These are phyloP conservation scores for Fusarium neocosmosporiellum DNA, from an alignment of 2,329 filamentous ascomycete species.

Conservation along the genomic window DNA sequence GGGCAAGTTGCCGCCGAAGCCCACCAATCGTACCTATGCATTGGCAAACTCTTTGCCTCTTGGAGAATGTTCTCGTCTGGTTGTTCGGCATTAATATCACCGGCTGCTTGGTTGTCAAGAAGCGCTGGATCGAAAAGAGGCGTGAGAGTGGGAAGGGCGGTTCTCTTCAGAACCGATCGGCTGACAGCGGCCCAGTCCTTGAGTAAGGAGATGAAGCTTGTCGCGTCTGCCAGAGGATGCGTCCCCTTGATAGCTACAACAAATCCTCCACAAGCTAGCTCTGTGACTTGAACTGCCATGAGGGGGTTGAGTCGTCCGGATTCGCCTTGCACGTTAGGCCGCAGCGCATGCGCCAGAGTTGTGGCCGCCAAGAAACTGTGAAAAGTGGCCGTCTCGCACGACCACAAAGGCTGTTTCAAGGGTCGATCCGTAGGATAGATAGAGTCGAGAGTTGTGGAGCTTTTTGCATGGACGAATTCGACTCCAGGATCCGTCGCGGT, in stretches of 20 bases:
- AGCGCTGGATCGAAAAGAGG: conserved; percentile 18
- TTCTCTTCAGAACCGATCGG: not conserved
- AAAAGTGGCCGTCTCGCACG: conserved; percentile 10
- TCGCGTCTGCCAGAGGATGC: conserved; percentile 41
- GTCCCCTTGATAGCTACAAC: conserved; percentile 28
- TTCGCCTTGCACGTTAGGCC: not conserved
- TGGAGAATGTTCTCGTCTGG: conserved; percentile 16
- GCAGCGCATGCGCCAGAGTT: not conserved
- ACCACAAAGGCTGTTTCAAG: conserved; percentile 18
- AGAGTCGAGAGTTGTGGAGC: conserved; percentile 10
- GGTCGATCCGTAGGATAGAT: conserved; percentile 21
- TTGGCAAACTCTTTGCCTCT: conserved; percentile 16
- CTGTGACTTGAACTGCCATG: conserved; percentile 36
- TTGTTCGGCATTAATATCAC: conserved; percentile 26
- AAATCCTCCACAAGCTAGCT: conserved; percentile 37
- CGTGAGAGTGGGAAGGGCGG: rapidly evolving
- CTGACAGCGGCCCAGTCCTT: conserved; percentile 38
- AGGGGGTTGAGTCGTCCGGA: not conserved
- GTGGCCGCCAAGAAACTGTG: conserved; percentile 12
- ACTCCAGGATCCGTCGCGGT: conserved; percentile 29
- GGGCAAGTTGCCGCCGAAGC: conserved; percentile 10
- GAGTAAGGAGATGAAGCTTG: conserved; percentile 30
- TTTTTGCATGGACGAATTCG: conserved; percentile 27
- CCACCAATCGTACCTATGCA: conserved; percentile 45
- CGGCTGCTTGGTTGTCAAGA: conserved; percentile 30